phyloP scores from a whole-genome alignment of 2,329 filamentous ascomycete species.

The Ceratocystis huliohia region DNA sequence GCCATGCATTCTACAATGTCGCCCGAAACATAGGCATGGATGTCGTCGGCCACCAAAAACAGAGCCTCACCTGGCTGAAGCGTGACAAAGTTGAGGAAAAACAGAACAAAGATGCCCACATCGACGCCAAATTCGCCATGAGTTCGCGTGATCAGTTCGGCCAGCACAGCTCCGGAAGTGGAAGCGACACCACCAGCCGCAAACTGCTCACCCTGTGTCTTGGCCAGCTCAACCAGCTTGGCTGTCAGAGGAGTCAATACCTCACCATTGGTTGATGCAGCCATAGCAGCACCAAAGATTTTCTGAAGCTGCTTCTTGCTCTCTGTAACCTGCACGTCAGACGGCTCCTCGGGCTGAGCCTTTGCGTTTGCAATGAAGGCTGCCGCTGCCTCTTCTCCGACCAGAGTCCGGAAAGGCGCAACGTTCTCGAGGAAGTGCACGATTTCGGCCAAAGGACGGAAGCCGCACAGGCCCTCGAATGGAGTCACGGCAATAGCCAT shows the following conservation, averaged over 20 bases:
- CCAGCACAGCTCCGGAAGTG: constrained; percentile 55
- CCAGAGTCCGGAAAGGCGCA: constrained; percentile 47
- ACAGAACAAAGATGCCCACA: constrained; percentile 86
- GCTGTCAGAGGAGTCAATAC: constrained; percentile 36
- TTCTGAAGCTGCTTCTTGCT: constrained; percentile 67
- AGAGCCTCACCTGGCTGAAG: constrained; percentile 83
- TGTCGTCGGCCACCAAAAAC: constrained; percentile 92
- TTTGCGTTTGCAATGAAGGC: constrained; percentile 43
- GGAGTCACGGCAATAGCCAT: constrained; percentile 97
- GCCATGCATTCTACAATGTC: constrained; percentile 99
- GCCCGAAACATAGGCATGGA: constrained; percentile 84
- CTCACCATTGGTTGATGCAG: constrained; percentile 48
- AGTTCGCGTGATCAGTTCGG: constrained; percentile 63
- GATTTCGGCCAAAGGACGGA: constrained; percentile 78
- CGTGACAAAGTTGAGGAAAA: constrained; percentile 93
- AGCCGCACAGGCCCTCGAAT: constrained; percentile 92
- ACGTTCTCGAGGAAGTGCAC: constrained; percentile 60
- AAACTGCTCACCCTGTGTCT: constrained; percentile 57
- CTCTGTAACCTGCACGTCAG: constrained; percentile 35
- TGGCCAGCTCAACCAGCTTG: constrained; percentile 59
- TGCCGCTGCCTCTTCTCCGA: constrained; percentile 51
- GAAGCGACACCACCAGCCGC: constrained; percentile 58
- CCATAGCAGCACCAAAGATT: constrained; percentile 71
- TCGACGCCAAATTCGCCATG: constrained; percentile 78
- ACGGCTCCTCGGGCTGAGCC: constrained; percentile 30